These are phyloP conservation scores for Suillus variegatus DNA, from an alignment of 768 basidiomycete genomes.

Conservation along the genomic window DNA sequence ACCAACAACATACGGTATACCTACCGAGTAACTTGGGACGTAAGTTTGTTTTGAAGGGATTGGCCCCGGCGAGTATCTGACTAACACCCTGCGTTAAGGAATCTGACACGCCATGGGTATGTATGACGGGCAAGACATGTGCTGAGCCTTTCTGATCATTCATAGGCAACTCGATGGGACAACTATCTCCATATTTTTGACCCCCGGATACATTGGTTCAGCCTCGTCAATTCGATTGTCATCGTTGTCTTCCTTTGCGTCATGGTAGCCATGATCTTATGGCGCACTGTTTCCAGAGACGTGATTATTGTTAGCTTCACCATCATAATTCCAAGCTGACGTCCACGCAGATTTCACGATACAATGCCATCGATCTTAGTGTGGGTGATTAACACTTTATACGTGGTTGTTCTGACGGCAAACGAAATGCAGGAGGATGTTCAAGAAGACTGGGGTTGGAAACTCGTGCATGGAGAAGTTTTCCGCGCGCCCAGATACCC, in stretches of 20 bases:
- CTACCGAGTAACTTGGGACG: slow-evolving; percentile 87
- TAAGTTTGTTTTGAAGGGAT: slow-evolving; percentile 35
- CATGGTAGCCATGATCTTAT: slow-evolving; percentile 91
- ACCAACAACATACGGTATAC: slow-evolving; percentile 77
- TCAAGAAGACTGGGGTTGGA: slow-evolving; percentile 99
- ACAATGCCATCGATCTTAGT: slow-evolving; percentile 91
- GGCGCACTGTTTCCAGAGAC: slow-evolving; percentile 86
- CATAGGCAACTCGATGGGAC: slow-evolving; percentile 93
- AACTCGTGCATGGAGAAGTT: slow-evolving; percentile 94
- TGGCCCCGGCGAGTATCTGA: slow-evolving; percentile 3
- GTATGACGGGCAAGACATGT: slow-evolving; percentile 6
- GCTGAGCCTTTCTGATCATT: slow-evolving; percentile 15
- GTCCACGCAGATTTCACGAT: slow-evolving; percentile 73
- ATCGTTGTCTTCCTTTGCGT: slow-evolving; percentile 89
- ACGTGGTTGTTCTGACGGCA: slow-evolving; percentile 3
- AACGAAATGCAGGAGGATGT: slow-evolving; percentile 72
- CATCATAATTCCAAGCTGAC: slow-evolving; percentile 16
- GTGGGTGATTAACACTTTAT: slow-evolving; percentile 42
- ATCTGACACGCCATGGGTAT: slow-evolving; percentile 85
- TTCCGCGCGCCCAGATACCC: slow-evolving; percentile 83
- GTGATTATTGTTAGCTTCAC: slow-evolving; percentile 41
- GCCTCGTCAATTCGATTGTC: slow-evolving; percentile 87
- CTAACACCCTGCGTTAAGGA: slow-evolving; percentile 42
- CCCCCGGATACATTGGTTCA: slow-evolving; percentile 96
- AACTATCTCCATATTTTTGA: slow-evolving; percentile 94